phyloP scores from a whole-genome alignment of 2,329 filamentous ascomycete species.

The Lachnellula cervina region DNA sequence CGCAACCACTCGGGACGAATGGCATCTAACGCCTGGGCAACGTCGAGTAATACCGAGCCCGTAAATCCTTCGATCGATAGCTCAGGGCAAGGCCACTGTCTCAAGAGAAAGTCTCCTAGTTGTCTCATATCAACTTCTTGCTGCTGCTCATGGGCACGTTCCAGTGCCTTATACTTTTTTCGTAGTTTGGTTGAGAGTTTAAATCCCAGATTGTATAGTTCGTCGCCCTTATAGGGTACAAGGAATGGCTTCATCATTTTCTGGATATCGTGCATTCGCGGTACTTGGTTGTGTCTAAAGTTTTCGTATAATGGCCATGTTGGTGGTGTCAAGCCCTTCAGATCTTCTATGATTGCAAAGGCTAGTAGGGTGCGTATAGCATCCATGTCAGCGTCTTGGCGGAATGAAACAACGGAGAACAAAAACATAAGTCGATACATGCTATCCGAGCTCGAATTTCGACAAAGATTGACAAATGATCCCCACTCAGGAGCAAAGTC shows the following conservation, averaged over 20 bases:
- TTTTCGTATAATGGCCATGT: constrained; percentile 31
- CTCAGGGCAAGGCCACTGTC: constrained; percentile 41
- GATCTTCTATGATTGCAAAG: constrained; percentile 37
- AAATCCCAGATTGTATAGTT: constrained; percentile 4
- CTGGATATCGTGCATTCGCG: constrained; percentile 30
- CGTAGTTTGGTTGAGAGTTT: constrained; percentile 9
- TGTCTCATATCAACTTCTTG: constrained; percentile 33
- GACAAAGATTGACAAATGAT: constrained; percentile 36
- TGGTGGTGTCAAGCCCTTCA: constrained; percentile 38
- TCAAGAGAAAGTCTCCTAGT: constrained; percentile 39
- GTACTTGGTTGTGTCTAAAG: constrained; percentile 34
- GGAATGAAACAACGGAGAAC: constrained; percentile 41
- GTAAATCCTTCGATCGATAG: constrained; percentile 31
- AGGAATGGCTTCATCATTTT: constrained; percentile 32
- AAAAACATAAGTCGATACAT: constrained; percentile 41
- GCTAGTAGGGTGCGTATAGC: constrained; percentile 41
- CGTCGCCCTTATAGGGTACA: constrained; percentile 28
- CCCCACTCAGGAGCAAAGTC: constrained; percentile 41
- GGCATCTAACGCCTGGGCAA: constrained; percentile 34
- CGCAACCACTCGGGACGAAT: constrained; percentile 44
- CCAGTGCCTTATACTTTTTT: constrained; percentile 20
- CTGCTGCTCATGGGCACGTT: constrained; percentile 28
- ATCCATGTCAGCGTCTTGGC: constrained; percentile 34
- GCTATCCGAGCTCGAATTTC: constrained; percentile 22
- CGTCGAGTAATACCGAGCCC: constrained; percentile 33